Base-by-base conservation (phyloP, 176 grass and related monocot species). In the Areca catechu region DNA sequence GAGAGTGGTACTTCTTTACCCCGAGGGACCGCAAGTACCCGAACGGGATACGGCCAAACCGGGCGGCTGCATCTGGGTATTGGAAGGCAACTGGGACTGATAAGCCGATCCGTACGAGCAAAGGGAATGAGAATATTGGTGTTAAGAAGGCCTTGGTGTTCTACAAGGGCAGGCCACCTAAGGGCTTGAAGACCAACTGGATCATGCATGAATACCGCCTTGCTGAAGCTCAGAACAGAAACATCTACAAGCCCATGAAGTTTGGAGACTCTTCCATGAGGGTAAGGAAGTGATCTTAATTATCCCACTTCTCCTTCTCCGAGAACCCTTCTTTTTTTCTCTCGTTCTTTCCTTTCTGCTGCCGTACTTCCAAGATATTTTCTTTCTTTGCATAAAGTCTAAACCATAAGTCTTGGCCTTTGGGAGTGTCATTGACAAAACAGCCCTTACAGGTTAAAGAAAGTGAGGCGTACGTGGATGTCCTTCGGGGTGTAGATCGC, bases 161-260 rank as follows among this genome's bases (percentile, higher is more conserved):
- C 77, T 95, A 95, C 80, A 77, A 30, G 68, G 91, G 91, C 23
- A 84, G 74, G 34, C 91, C 91, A 16, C 91, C 91, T 20, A 95
- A 79, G 67, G 91, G 91, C 48, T 51, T 74, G 29, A 95, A 95
- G 77, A 90, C 91, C 19, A 79, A 84, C 24, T 95, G 91, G 91
- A 95, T 95, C 83, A 95, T 95, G 91, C 91, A 90, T 43, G 91
- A 95, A 65, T 95, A 95, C 68, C 91, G 91, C 17, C 76, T 95
- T 23, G 67, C 79, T 10, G 74, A 95, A 64, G 76, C 74, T 1
- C 74, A 71, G 24, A 65, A 56, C 48, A 64, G 19, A n/a, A 76
- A 81, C 68, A 76, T 65, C 50, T 90, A 86, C 74, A 81, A 70
- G 43, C 91, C 91, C 10, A 49, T 81, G 73, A 90, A 84, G 73